A percentile compares a stretch with the other conserved stretches of the same genome.
These are phyloP conservation scores for Populus davidiana DNA, from an alignment of 345 rosid genomes.

Conservation along the genomic window DNA sequence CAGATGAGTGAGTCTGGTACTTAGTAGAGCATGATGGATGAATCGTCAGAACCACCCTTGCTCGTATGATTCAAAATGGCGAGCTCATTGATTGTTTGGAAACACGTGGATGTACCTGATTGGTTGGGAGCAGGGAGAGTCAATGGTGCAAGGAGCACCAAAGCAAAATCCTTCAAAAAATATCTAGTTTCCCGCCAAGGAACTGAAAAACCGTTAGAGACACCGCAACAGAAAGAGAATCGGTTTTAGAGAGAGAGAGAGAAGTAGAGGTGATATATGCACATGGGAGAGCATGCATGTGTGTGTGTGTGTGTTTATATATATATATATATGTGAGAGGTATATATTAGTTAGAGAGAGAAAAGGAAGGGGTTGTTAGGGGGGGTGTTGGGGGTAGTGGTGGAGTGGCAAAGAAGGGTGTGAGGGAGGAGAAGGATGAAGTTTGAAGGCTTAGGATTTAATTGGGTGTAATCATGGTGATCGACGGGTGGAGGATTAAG, in stretches of 20 bases:
- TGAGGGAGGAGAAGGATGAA: constrained; percentile 3
- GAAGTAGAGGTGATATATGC: neutral
- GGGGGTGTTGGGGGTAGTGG: constrained; percentile 30
- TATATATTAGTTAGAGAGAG: neutral
- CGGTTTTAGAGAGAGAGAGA: neutral
- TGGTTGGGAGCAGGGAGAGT: neutral
- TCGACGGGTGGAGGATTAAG: constrained; percentile 13
- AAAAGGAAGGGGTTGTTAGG: constrained; percentile 21
- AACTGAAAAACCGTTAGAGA: neutral
- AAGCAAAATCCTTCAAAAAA: neutral
- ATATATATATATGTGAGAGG: neutral
- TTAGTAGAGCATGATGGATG: neutral
- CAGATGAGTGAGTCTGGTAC: neutral
- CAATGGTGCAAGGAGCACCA: too few species aligned
- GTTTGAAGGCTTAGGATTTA: neutral
- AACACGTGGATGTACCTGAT: neutral
- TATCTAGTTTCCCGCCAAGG: neutral
- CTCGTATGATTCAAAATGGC: neutral
- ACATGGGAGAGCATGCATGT: neutral
- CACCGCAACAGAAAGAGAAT: neutral
- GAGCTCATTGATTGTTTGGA: neutral
- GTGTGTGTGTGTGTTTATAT: neutral
- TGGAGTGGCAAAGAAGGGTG: constrained; percentile 48
- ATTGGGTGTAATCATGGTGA: constrained; percentile 2
- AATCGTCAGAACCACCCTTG: neutral